Percentiles rank a stretch among this genome's conserved stretches.
Conservation (phyloP, 2,329 filamentous ascomycete species). For the Tolypocladium tundrense region DNA sequence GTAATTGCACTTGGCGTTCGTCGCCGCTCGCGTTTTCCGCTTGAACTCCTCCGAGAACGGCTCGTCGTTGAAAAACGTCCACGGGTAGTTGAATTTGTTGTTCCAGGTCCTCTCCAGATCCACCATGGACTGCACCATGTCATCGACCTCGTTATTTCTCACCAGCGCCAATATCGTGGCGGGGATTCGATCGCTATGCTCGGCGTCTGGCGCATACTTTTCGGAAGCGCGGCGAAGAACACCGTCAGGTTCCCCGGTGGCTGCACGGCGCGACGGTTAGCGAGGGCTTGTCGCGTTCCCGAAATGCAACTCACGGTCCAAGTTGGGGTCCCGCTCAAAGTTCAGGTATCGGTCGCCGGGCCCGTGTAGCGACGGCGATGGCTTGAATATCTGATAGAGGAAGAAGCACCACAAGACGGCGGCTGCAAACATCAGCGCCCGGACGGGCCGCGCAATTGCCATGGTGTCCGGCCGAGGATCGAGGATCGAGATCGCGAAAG, state of each 20-base stretch:
- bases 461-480: slow-evolving; percentile 37
- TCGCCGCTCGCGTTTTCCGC: slow-evolving; percentile 63
- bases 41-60: slow-evolving; percentile 94
- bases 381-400: slow-evolving; percentile 62
- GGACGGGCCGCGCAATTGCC: slow-evolving; percentile 77
- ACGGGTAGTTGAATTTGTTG: slow-evolving; percentile 97
- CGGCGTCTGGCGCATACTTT: slow-evolving; percentile 67
- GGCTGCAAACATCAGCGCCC: slow-evolving; percentile 63
- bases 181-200: slow-evolving; percentile 75
- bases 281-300: slow-evolving; percentile 1
- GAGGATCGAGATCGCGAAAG: background rate
- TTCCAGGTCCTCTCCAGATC: slow-evolving; percentile 97
- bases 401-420: slow-evolving; percentile 69
- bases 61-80: slow-evolving; percentile 98
- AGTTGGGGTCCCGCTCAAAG: slow-evolving; percentile 70
- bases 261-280: slow-evolving; percentile 33
- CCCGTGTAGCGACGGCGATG: slow-evolving; percentile 34
- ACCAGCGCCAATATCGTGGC: slow-evolving; percentile 88
- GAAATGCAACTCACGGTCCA: slow-evolving; percentile 58
- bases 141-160: slow-evolving; percentile 77
- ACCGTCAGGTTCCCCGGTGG: slow-evolving; percentile 73
- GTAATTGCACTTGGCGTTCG: slow-evolving; percentile 80
- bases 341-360: slow-evolving; percentile 36
- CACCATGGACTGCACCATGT: slow-evolving; percentile 77
- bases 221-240: slow-evolving; percentile 61